Evolutionary conservation across 306 rosid genomes (phyloP), one percentile per base, ranked within the genome.

Genomic region (Lablab purpureus): DNA sequence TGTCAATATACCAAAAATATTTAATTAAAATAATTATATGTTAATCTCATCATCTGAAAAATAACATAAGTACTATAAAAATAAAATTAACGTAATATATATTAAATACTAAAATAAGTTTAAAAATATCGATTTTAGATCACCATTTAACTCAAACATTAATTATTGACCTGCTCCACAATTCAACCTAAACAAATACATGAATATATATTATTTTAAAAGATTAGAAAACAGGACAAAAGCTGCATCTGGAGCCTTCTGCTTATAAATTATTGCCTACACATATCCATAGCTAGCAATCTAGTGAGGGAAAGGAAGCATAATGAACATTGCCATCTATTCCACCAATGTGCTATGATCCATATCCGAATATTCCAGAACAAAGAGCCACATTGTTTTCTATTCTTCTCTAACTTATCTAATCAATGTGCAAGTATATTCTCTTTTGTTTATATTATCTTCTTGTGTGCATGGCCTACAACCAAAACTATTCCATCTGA

Each of bases 381-480:
- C 67, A 51, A 37, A 11, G 27, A 70, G 78, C 80, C 74, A 80
- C 58, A 69, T 76, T 66, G 2, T 73, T 60, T 67, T 67, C 34
- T 60, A 47, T 34, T 19, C 2, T 21, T n/a, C 40, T 32, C 28
- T 27, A 28, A 28, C 40, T 15, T 67, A 73, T 75, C 75, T 70
- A 15, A 65, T 47, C 51, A 80, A 85, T 84, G 82, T 84, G 78
- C 82, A 74, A 54, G 83, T 46, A 86, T 91, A 87, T 89, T 89
- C 90, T 80, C 78, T 74, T 52, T 84, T 85, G 25, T 83, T 84
- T 81, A 86, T 30, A 75, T 84, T 87, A 91, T 87, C 87, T 81
- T 74, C 73, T 66, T 51, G 6, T 43, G 23, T 80, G 80, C 49
- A 55, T 3, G 71, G 41, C 63, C 78, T 46, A 82, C 76, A 46